Evolutionary conservation across 2,329 filamentous ascomycete genomes (phyloP), one percentile per base, ranked within the genome.

Genomic region (Talaromyces funiculosus): DNA sequence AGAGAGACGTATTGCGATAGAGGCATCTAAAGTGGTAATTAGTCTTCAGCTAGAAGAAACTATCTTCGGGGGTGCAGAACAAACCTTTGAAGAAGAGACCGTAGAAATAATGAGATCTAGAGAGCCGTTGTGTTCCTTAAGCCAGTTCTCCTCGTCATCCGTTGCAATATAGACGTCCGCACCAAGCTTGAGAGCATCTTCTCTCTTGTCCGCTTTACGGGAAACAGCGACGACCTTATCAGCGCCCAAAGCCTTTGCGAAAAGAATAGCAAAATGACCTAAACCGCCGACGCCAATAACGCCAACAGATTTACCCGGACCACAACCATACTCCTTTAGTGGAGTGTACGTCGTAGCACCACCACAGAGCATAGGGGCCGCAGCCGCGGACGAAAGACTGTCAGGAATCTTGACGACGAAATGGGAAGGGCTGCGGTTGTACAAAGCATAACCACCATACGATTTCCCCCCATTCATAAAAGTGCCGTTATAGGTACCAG

Each of bases 281-380:
- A 92, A 76, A 1, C 89, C 89, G 20, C 90, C 89, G 14, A 92
- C 78, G 20, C 89, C 89, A 24, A 91, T 80, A 55, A 93, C 84
- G 0, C 85, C 90, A 1, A 93, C 87, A 4, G 76, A 80, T 74
- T 89, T 90, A 3, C 89, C 89, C 0, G 88, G 87, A 0, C 90
- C 89, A 47, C 85, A 82, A 7, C 83, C 83, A 40, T 89, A 86
- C 26, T 86, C 80, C 62, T 83, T 84, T 3, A 94, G 76, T 0
- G 90, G 90, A 2, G 82, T 83, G 71, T 84, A 94, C 0, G 87
- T 82, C 0, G 90, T 94, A 56, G 92, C 81, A 16, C 90, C 90
- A 10, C 86, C 90, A 67, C 90, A 94, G 53, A 94, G 80, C 80
- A 94, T 88, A 0, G 90, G 89, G 0, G 89, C 84, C 0, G 83